Percentiles rank a stretch among this genome's conserved stretches.
Conservation (phyloP, 1,284 basidiomycete genomes). For the Heterobasidion irregulare region DNA sequence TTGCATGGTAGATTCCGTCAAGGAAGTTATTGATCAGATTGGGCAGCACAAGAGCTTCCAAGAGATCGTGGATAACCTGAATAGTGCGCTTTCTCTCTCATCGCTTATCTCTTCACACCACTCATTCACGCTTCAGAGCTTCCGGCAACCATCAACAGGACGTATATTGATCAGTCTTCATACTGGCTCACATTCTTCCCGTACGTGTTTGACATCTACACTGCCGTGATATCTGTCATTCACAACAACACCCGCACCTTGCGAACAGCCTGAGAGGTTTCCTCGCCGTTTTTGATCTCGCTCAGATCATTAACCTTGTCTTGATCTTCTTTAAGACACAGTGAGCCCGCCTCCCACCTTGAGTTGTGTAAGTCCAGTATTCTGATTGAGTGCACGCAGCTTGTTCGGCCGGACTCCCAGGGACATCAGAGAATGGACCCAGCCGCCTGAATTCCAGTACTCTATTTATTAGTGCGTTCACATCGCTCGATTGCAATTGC, state of each 20-base stretch:
- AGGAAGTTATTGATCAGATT: conserved; percentile 60
- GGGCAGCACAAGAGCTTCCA: conserved; percentile 58
- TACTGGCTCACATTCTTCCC: conserved; percentile 97
- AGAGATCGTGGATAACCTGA: conserved; percentile 59
- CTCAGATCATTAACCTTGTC: conserved; percentile 88
- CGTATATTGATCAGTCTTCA: conserved; percentile 78
- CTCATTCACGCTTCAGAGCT: conserved; percentile 35
- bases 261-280: conserved; percentile 76
- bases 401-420: conserved; percentile 93
- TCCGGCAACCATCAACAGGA: conserved; percentile 64
- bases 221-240: not conserved
- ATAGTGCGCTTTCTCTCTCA: conserved; percentile 37
- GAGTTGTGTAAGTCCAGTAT: not conserved
- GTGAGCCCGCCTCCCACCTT: conserved; percentile 22
- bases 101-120: not conserved
- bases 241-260: not conserved
- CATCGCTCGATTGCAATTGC: not conserved
- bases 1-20: conserved; percentile 44
- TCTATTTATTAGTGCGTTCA: conserved; percentile 75
- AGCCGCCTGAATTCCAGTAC: conserved; percentile 90
- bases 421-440: conserved; percentile 94
- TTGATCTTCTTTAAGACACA: conserved; percentile 81
- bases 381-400: conserved; percentile 24
- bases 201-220: conserved; percentile 30
- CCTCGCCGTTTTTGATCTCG: conserved; percentile 89